Percentiles rank a stretch among this genome's conserved stretches.
phyloP scores from a whole-genome alignment of 805 yeast genomes.

The Myxozyma melibiosi region DNA sequence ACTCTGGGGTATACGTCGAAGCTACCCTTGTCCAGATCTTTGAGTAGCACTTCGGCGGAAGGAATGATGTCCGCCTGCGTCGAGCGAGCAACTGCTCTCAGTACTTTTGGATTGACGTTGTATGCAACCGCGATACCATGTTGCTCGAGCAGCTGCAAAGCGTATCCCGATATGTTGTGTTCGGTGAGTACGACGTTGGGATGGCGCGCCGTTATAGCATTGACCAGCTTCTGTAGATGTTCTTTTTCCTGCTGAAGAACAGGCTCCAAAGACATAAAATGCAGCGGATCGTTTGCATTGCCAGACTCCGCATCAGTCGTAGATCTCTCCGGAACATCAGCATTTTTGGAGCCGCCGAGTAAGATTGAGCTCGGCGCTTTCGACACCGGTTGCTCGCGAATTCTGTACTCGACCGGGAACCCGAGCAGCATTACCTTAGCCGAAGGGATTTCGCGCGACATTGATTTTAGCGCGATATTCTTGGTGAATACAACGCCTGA shows the following conservation, averaged over 20 bases:
- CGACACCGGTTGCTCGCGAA: slow-evolving; percentile 55
- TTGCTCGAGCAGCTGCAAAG: slow-evolving; percentile 67
- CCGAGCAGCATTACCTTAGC: slow-evolving; percentile 82
- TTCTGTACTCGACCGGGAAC: slow-evolving; percentile 85
- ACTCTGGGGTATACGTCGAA: slow-evolving; percentile 50
- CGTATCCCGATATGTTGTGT: slow-evolving; percentile 79
- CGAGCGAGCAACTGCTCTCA: slow-evolving; percentile 73
- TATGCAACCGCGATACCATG: slow-evolving; percentile 81
- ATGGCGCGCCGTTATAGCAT: slow-evolving; percentile 69
- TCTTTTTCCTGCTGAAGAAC: slow-evolving; percentile 86
- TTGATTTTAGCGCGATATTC: slow-evolving; percentile 72
- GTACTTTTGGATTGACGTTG: slow-evolving; percentile 77
- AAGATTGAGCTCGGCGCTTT: neutral
- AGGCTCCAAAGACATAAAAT: slow-evolving; percentile 78
- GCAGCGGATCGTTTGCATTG: slow-evolving; percentile 37
- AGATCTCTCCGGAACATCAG: neutral
- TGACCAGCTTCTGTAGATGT: slow-evolving; percentile 76
- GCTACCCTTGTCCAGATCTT: slow-evolving; percentile 40
- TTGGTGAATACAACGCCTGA: slow-evolving; percentile 87
- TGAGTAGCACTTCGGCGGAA: slow-evolving; percentile 81
- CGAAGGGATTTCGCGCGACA: slow-evolving; percentile 63
- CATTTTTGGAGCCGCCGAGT: neutral
- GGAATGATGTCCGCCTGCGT: slow-evolving; percentile 83
- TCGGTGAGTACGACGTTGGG: slow-evolving; percentile 82
- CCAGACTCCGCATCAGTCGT: neutral